Base-by-base conservation (phyloP, 306 rosid genomes). In the Rosa rugosa region DNA sequence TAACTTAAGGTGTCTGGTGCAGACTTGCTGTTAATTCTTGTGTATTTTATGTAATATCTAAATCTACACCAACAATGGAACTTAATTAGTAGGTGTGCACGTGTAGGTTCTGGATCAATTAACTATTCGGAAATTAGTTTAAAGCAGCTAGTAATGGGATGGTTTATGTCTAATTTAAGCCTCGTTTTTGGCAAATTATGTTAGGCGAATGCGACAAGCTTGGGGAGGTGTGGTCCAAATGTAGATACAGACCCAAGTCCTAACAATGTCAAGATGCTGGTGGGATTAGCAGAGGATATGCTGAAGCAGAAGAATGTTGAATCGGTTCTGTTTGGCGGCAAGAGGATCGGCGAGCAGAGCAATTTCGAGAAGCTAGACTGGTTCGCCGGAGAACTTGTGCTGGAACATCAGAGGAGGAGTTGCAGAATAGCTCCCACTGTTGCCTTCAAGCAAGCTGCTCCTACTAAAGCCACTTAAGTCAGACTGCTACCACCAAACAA, bases 381-480 rank as follows among this genome's bases (percentile, higher is more conserved):
- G 99, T 90, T 96, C 71, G 99, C 99, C 2, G 99, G 93, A 77
- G 99, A 96, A 82, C 90, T 96, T 75, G 97, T 96, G 73, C 88
- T 85, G 79, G 99, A 96, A 83, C 99, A 93, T 87, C 98, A 91
- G 96, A 93, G 98, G 94, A 89, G 99, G 97, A 89, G 97, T 90
- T 96, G 98, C 93, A 90, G 99, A 82, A 96, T 96, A 86, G 99
- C 98, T 84, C 99, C 99, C 92, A 96, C 99, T 90, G 99, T 96
- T 88, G 99, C 96, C 83, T 91, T 93, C 90, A 96, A 96, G 90
- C 98, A 96, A 89, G 94, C 98, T 76, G 82, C 90, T 80, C 83
- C 91, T 34, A 91, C 91, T 34, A 91, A 85, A 86, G 57, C 84
- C 50, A 86, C 84, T 75, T 85, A 89, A 89, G 87, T 54, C 44